Evolutionary conservation across 23 red algal genomes (phyloP), one percentile per base, ranked within the genome.

Genomic region (Agarophyton chilense): DNA sequence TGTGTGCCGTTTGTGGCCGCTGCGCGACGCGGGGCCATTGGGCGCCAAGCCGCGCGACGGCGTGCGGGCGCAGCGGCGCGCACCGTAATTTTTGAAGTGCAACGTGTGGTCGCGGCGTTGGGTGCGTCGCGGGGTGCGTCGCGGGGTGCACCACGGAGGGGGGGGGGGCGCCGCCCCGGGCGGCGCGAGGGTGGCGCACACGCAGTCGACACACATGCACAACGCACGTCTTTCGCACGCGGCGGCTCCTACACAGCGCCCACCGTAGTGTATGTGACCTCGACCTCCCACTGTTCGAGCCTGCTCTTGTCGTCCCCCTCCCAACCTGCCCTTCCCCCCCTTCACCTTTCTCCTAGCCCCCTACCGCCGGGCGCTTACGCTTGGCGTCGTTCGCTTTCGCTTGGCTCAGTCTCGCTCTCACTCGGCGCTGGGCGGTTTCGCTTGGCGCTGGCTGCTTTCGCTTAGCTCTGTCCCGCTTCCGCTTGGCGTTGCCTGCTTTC

Each of bases 1-100:
- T n/a, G 13, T 68, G 16, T 62, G 26, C 6, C 87, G 93, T 39
- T 39, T 95, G 52, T 95, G 83, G 83, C 93, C 93, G 68, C 41
- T 18, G 39, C 16, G 29, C 10, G 31, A 4, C 8, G 60, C 60
- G 21, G 60, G 60, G 2, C 60, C 25, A 33, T 29, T 65, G 60
- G 8, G 24, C 22, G 56, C 10, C 25, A 25, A 21, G 56, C 56
- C 56, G 22, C 34, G 31, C 65, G 31, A 43, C 65, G 34, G 35
- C 65, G 5, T 6, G 29, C 61, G 24, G 10, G 29, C 29, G 36
- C 10, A 21, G 65, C 65, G 34, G 31, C 68, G 68, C 43, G 68
- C 43, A 16, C 40, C 10, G 10, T 2, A 21, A 25, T 24, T 22
- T 49, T 49, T 49, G 43, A 40, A 39, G 16, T 46, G 40, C 68